A percentile compares a stretch with the other conserved stretches of the same genome.
phyloP scores from a whole-genome alignment of 1,284 basidiomycete species.

The Tilletia walkeri region DNA sequence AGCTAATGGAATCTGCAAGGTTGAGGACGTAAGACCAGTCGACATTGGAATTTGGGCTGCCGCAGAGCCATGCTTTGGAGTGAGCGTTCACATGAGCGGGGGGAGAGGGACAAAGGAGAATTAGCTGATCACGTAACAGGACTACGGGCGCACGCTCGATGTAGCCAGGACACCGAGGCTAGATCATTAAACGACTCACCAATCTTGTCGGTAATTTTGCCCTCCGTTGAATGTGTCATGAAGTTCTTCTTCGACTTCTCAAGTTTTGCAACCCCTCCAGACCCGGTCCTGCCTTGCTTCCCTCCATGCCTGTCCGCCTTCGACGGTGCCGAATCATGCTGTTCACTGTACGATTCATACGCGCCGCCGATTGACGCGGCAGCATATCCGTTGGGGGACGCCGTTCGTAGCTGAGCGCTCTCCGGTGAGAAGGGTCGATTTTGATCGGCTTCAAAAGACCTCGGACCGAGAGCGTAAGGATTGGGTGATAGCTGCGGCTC shows the following conservation, averaged over 20 bases:
- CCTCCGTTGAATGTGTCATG: background rate
- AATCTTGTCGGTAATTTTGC: constrained; percentile 25
- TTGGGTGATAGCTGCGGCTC: background rate
- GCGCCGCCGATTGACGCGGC: background rate
- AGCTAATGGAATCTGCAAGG: constrained; percentile 31
- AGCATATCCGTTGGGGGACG: too few species aligned
- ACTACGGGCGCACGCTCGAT: background rate
- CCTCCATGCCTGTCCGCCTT: background rate
- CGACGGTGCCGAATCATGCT: background rate
- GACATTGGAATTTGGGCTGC: constrained; percentile 23
- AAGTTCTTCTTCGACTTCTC: background rate
- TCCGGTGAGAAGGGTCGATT: too few species aligned
- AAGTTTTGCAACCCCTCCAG: background rate
- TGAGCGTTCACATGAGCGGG: too few species aligned
- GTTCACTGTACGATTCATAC: background rate
- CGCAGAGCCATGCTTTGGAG: constrained; percentile 28
- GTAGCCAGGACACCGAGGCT: too few species aligned
- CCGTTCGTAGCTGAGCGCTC: too few species aligned
- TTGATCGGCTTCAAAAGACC: too few species aligned
- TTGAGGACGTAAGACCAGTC: constrained; percentile 39
- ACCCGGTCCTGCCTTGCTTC: background rate
- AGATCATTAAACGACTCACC: background rate
- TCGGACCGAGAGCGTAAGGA: background rate
- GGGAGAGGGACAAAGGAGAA: background rate
- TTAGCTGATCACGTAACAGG: background rate